Base-by-base conservation (phyloP, 805 yeast species). In the Starmera dryadoides region DNA sequence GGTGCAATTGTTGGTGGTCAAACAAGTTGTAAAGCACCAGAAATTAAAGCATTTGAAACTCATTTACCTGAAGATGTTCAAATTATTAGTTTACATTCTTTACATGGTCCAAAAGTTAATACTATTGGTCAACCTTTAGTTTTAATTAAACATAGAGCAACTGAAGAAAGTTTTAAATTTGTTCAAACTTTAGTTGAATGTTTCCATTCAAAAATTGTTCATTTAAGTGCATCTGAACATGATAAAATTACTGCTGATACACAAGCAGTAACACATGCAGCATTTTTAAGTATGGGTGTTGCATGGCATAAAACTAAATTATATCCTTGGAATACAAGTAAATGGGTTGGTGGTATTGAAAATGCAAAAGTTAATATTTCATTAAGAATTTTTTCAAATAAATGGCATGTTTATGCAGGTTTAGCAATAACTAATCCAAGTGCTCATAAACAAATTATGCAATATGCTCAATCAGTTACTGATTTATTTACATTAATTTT, bases 341-440 rank as follows among this genome's bases (percentile, higher is more conserved):
- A 81, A 54, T 88, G 96, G 91, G 64, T 78, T 20, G 98, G 98
- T 12, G 98, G 98, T 2, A 69, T 93, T 35, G 98, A 93, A 58
- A 91, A 93, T 58, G 98, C 96, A 14, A 93, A 93, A 53, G 85
- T 89, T 56, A 93, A 93, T 58, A 88, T 93, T 25, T 84, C 98
- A 1, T 63, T 93, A 56, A 69, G 98, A 46, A 93, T 93, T 37
- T 93, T 72, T 59, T 79, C 95, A 15, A 93, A 89, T 62, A 88
- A 89, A 62, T 93, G 96, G 95, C 98, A 93, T 59, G 98, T 93
- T 23, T 93, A 93, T 56, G 98, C 98, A 5, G 98, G 98, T 0
- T 68, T 93, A 52, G 97, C 98, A 9, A 91, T 93, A 48, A 84
- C 96, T 2, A 93, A 93, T 53, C 97, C 96, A 2, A 77, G 89